phyloP scores from a whole-genome alignment of 2,329 filamentous ascomycete genomes.

The Colletotrichum phormii region DNA sequence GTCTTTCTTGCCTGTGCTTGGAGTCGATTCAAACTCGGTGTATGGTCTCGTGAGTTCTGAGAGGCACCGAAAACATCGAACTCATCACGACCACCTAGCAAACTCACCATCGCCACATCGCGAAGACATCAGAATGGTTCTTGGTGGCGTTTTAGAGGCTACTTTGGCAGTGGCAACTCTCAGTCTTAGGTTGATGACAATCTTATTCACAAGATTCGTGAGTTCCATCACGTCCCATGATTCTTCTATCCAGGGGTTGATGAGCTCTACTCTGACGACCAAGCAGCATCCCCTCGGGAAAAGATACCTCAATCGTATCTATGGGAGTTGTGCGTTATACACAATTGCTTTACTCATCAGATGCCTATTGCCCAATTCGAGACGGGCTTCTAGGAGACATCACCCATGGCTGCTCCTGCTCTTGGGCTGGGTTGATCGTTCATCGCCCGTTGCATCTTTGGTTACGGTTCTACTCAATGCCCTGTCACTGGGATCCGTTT shows the following conservation, averaged over 20 bases:
- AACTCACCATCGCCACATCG: not conserved
- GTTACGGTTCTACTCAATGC: not conserved
- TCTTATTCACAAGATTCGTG: slow-evolving; percentile 26
- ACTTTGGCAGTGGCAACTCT: slow-evolving; percentile 10
- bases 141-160: slow-evolving; percentile 2
- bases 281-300: slow-evolving; percentile 22
- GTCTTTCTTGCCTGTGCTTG: too few species aligned
- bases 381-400: not conserved
- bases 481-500: slow-evolving; percentile 14
- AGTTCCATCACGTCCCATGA: not conserved
- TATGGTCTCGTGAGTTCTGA: not conserved
- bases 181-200: not conserved
- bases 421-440: slow-evolving; percentile 6
- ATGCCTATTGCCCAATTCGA: not conserved
- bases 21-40: not conserved
- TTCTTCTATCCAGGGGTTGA: rapidly evolving
- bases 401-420: not conserved
- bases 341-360: not conserved
- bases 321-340: slow-evolving; percentile 7
- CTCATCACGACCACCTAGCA: not conserved
- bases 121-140: not conserved
- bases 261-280: not conserved
- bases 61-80: not conserved
- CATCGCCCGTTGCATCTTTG: not conserved
- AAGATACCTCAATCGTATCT: slow-evolving; percentile 17